Conservation (phyloP, 495 filamentous ascomycete genomes). For the Podospora fimiseda region DNA sequence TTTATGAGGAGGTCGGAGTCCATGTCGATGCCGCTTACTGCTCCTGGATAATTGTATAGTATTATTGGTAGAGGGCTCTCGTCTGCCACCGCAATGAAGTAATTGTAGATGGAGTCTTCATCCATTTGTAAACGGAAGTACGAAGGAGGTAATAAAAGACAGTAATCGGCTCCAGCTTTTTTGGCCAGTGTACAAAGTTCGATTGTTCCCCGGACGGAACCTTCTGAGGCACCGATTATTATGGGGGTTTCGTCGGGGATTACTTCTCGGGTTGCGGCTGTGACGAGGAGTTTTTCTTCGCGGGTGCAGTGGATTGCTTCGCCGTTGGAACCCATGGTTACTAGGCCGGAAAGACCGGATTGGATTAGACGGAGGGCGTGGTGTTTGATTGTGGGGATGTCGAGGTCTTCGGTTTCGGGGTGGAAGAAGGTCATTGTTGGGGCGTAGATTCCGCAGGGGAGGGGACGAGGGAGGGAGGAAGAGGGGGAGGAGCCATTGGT, state of each 20-base stretch:
- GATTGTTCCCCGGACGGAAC: conserved; percentile 71
- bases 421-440: conserved; percentile 91
- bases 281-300: conserved; percentile 69
- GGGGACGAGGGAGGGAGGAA: conserved; percentile 48
- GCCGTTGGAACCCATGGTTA: conserved; percentile 86
- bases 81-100: conserved; percentile 72
- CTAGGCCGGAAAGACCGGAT: conserved; percentile 74
- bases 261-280: conserved; percentile 70
- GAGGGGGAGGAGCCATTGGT: conserved; percentile 13
- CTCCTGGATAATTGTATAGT: conserved; percentile 87
- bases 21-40: conserved; percentile 88
- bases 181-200: conserved; percentile 64
- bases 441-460: conserved; percentile 80
- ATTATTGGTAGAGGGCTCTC: conserved; percentile 69
- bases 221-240: conserved; percentile 73
- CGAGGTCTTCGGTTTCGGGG: conserved; percentile 72
- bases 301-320: conserved; percentile 79
- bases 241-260: conserved; percentile 71
- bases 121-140: conserved; percentile 78
- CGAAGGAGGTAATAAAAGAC: conserved; percentile 69
- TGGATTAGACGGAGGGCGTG: conserved; percentile 77
- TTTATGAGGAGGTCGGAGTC: conserved; percentile 80
- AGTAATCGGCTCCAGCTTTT: conserved; percentile 69
- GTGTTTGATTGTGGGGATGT: conserved; percentile 68
- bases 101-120: conserved; percentile 69